phyloP scores from a whole-genome alignment of 2,329 filamentous ascomycete species.

The Botryotinia globosa region DNA sequence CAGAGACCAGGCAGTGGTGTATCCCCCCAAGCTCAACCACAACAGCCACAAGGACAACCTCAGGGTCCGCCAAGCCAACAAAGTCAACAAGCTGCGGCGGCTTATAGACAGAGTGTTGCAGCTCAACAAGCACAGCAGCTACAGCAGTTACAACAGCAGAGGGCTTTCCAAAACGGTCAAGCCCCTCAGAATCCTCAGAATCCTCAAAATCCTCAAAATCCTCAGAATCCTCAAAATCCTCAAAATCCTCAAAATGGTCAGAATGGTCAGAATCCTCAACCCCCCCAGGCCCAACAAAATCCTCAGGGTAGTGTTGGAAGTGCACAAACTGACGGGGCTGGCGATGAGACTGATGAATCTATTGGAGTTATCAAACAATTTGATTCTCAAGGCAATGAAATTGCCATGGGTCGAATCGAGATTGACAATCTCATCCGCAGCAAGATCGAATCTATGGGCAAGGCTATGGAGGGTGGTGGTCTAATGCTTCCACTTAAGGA shows the following conservation, averaged over 20 bases:
- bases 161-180: slow-evolving; percentile 29
- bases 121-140: slow-evolving; percentile 18
- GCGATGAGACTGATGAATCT: slow-evolving; percentile 52
- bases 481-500: slow-evolving; percentile 66
- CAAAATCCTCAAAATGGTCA: slow-evolving; percentile 40
- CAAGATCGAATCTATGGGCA: slow-evolving; percentile 63
- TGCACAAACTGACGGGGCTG: slow-evolving; percentile 74
- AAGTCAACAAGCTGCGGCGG: slow-evolving; percentile 9
- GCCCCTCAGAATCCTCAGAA: slow-evolving; percentile 26
- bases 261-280: slow-evolving; percentile 7
- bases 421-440: slow-evolving; percentile 69
- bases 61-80: slow-evolving; percentile 7
- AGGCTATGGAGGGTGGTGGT: slow-evolving; percentile 69
- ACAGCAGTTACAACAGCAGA: slow-evolving; percentile 13
- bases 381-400: slow-evolving; percentile 51
- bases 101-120: slow-evolving; percentile 16
- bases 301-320: slow-evolving; percentile 45
- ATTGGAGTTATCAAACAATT: slow-evolving; percentile 57
- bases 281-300: slow-evolving; percentile 24
- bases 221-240: slow-evolving; percentile 20
- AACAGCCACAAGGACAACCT: slow-evolving; percentile 7
- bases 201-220: slow-evolving; percentile 39
- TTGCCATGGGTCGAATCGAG: slow-evolving; percentile 57
- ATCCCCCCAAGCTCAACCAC: background rate
- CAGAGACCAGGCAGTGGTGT: background rate